Conservation (phyloP, 164 flowering plant species). For the Nymphaea colorata region DNA sequence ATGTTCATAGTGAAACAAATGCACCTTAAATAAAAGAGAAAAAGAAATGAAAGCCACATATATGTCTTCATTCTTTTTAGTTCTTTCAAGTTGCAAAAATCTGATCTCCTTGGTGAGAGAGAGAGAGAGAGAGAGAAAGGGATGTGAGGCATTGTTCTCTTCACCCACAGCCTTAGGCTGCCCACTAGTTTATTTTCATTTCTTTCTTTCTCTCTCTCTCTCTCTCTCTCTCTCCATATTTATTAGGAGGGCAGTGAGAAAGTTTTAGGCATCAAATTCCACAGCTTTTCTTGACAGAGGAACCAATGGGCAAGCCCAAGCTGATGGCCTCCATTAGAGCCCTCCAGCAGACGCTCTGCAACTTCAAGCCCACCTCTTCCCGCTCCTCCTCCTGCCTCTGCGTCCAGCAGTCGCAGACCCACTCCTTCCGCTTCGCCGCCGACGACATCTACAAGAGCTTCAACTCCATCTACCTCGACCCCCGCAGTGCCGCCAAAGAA, state of each 20-base stretch:
- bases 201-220: constrained; percentile 5
- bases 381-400: constrained; percentile 11
- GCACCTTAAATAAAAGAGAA: too few relatives aligned
- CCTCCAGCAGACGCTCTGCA: constrained; percentile 9
- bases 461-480: constrained; percentile 7
- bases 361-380: constrained; percentile 7
- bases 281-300: too few relatives aligned
- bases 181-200: neutral
- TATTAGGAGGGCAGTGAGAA: neutral
- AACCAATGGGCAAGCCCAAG: constrained; percentile 10
- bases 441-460: constrained; percentile 4
- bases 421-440: constrained; percentile 12
- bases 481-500: neutral
- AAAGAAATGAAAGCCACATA: too few relatives aligned
- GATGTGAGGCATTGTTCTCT: too few relatives aligned
- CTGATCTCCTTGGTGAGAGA: too few relatives aligned
- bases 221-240: constrained; percentile 3
- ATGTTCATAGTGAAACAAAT: too few relatives aligned
- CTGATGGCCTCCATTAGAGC: constrained; percentile 11
- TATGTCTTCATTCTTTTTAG: too few relatives aligned
- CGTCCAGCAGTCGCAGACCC: constrained; percentile 11
- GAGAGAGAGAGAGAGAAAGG: too few relatives aligned
- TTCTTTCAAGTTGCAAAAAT: too few relatives aligned
- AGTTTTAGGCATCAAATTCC: too few relatives aligned
- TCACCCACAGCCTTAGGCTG: too few relatives aligned